These are phyloP conservation scores for Kingdonia uniflora DNA, from an alignment of 164 flowering plant genomes.

Conservation along the genomic window DNA sequence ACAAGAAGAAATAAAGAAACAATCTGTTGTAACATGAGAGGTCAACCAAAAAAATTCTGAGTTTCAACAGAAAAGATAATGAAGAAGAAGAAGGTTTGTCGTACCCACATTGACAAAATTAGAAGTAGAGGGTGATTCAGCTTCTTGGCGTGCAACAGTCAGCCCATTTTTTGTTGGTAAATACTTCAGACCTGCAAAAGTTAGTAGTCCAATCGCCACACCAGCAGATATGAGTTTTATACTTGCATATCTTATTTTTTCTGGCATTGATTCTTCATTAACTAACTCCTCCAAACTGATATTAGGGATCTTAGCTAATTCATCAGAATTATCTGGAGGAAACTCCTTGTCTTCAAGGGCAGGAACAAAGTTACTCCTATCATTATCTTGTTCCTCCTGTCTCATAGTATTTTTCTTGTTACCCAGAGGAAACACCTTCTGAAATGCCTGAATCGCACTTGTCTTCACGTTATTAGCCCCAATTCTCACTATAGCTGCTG, in stretches of 20 bases:
- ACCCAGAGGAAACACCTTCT: conserved; percentile 70
- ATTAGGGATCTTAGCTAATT: conserved; percentile 21
- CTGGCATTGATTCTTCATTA: conserved; percentile 43
- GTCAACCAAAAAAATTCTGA: background rate
- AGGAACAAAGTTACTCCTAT: conserved; percentile 12
- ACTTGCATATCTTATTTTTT: conserved; percentile 67
- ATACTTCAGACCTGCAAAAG: conserved; percentile 53
- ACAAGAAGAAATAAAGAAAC: background rate
- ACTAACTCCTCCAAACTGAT: conserved; percentile 16
- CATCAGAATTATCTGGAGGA: conserved; percentile 18
- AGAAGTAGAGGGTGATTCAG: conserved; percentile 47
- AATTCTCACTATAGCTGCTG: conserved; percentile 88
- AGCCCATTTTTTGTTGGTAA: conserved; percentile 33
- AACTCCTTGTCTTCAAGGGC: conserved; percentile 20
- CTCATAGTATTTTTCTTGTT: conserved; percentile 22
- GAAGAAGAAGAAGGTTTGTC: conserved; percentile 13
- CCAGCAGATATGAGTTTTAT: conserved; percentile 74
- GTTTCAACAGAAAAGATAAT: background rate
- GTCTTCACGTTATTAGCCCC: conserved; percentile 80
- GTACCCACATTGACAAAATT: conserved; percentile 58
- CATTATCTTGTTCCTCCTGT: conserved; percentile 24
- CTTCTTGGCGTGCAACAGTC: conserved; percentile 25
- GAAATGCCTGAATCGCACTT: conserved; percentile 73
- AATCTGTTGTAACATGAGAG: background rate
- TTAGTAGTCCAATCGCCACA: conserved; percentile 51